Conservation (phyloP, 202 grass and related monocot genomes). For the Dendrocalamus latiflorus region DNA sequence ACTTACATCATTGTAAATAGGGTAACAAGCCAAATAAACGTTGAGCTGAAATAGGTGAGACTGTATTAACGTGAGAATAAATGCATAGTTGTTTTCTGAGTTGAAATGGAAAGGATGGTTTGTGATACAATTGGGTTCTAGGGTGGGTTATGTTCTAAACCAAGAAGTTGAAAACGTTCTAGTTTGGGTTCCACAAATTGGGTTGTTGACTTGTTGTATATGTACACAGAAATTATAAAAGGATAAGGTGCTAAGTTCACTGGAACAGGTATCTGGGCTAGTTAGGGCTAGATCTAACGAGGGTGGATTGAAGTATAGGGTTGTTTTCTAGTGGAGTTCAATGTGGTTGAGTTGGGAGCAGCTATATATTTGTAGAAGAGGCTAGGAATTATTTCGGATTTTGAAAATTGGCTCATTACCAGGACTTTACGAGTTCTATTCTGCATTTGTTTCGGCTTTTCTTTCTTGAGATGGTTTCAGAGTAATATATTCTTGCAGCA, state of each 20-base stretch:
- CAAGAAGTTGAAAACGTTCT: not conserved
- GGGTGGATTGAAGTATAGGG: conserved; percentile 16
- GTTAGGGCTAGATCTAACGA: not conserved
- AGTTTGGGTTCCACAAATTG: conserved; percentile 4
- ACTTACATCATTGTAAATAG: not conserved
- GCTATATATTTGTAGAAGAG: conserved; percentile 17
- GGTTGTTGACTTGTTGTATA: not conserved
- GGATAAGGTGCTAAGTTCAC: not conserved
- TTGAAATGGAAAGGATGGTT: not conserved
- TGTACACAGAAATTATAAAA: not conserved
- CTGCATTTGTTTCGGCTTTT: conserved; percentile 9
- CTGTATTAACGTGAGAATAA: not conserved
- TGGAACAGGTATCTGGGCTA: not conserved
- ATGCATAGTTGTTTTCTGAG: not conserved
- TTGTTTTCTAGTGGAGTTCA: conserved; percentile 16
- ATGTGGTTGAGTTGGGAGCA: not conserved
- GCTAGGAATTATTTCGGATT: not conserved
- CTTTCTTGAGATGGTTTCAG: conserved; percentile 15
- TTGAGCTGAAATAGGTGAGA: not conserved
- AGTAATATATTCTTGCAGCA: conserved; percentile 4
- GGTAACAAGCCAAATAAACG: not conserved
- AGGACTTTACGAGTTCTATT: not conserved
- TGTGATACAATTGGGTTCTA: not conserved
- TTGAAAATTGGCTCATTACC: not conserved
- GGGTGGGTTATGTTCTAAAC: conserved; percentile 14